A percentile compares a stretch with the other conserved stretches of the same genome.
Evolutionary conservation across 1,139 yeast genomes (phyloP).

Genomic region (Yamadazyma epiphylla): DNA sequence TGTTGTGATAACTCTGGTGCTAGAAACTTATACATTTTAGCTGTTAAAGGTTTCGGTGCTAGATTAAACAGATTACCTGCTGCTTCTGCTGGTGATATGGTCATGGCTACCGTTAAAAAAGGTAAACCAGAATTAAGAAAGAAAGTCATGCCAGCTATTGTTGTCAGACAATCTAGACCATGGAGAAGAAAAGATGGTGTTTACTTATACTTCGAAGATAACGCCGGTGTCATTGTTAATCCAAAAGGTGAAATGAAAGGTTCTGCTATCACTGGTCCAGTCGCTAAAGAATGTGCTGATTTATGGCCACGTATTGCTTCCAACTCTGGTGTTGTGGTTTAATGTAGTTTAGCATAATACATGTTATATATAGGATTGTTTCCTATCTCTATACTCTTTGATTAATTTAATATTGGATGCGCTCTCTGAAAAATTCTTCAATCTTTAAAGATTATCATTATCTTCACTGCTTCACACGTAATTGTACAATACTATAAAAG

Average conservation of each 20-base stretch:
- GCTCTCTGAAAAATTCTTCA: no score
- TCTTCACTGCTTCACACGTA: no score
- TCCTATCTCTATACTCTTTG: no score
- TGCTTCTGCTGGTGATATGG: slow-evolving; percentile 99
- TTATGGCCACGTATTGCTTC: slow-evolving; percentile 99
- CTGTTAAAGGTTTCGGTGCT: slow-evolving; percentile 99
- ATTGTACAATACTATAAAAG: no score
- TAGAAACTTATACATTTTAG: slow-evolving; percentile 96
- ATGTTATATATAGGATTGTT: background rate
- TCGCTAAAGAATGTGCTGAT: slow-evolving; percentile 99
- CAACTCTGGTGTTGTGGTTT: slow-evolving; percentile 99
- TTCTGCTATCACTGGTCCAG: slow-evolving; percentile 99
- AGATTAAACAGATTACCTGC: slow-evolving; percentile 99
- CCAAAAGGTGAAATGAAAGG: slow-evolving; percentile 99
- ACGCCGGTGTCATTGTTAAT: slow-evolving; percentile 99
- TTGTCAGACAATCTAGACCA: slow-evolving; percentile 98
- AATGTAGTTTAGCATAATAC: slow-evolving; percentile 19
- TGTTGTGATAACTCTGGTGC: slow-evolving; percentile 99
- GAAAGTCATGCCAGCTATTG: slow-evolving; percentile 99
- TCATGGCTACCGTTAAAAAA: slow-evolving; percentile 99
- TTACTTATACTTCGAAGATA: slow-evolving; percentile 99
- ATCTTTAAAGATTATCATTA: no score
- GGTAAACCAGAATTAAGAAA: slow-evolving; percentile 99
- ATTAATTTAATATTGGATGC: no score
- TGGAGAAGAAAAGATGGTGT: slow-evolving; percentile 99